Conservation (phyloP, 306 rosid genomes). For the Corylus avellana region DNA sequence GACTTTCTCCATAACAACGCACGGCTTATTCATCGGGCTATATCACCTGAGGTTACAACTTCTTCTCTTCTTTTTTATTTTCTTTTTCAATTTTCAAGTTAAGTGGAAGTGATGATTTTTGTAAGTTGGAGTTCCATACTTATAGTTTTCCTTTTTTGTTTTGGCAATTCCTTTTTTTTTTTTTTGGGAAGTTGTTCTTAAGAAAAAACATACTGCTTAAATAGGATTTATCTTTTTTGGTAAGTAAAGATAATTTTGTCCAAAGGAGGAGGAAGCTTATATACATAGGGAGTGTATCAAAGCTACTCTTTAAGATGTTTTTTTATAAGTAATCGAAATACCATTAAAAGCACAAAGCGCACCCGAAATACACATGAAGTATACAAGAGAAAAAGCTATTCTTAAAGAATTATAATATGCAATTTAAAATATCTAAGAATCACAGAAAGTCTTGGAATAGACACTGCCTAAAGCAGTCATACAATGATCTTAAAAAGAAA, state of each 20-base stretch:
- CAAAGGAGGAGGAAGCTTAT: neutral
- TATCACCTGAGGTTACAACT: constrained; percentile 82
- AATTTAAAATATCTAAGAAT: neutral
- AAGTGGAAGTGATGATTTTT: neutral
- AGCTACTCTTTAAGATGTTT: neutral
- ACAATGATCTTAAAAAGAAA: neutral
- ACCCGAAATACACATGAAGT: neutral
- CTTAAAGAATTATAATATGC: neutral
- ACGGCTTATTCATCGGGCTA: constrained; percentile 80
- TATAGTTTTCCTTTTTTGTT: neutral
- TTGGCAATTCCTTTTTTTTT: neutral
- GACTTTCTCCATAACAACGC: constrained; percentile 95
- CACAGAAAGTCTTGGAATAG: neutral
- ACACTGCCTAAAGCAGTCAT: neutral
- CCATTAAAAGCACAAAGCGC: no score
- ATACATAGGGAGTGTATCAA: neutral
- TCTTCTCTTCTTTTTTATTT: neutral
- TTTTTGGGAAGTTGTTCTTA: neutral
- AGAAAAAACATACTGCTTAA: neutral
- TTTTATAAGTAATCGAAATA: no score
- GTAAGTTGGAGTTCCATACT: neutral
- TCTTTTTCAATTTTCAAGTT: neutral
- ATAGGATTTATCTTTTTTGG: neutral
- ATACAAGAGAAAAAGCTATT: neutral
- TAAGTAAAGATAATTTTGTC: neutral